A percentile compares a stretch with the other conserved stretches of the same genome.
Evolutionary conservation across 2,329 filamentous ascomycete species (phyloP).

Genomic region (Colletotrichum abscissum): DNA sequence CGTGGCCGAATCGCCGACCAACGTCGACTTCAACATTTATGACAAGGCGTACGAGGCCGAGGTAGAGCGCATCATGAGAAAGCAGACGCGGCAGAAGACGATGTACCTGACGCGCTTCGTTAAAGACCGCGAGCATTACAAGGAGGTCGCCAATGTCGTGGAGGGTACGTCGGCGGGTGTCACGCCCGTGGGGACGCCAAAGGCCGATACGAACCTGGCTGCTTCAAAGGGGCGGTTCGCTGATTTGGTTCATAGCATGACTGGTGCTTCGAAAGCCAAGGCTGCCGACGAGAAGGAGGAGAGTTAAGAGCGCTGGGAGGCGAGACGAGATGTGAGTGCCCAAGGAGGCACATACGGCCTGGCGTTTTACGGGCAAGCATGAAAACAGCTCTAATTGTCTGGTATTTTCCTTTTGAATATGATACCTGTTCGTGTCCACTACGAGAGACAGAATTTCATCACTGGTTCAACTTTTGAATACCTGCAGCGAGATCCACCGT

Average conservation of each 20-base stretch:
- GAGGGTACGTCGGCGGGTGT: conserved; percentile 40
- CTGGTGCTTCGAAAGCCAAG: conserved; percentile 10
- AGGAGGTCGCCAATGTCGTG: conserved; percentile 49
- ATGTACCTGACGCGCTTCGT: conserved; percentile 63
- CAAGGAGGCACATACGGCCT: background rate
- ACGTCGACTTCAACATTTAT: conserved; percentile 88
- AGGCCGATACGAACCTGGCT: conserved; percentile 29
- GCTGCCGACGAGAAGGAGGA: background rate
- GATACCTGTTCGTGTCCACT: conserved; percentile 22
- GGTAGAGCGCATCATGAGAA: conserved; percentile 74
- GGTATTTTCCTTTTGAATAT: conserved; percentile 15
- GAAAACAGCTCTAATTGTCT: too few relatives aligned
- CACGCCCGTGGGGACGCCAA: conserved; percentile 34
- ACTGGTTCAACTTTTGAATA: background rate
- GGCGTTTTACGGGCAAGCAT: conserved; percentile 21
- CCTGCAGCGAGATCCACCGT: background rate
- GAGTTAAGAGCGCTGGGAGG: background rate
- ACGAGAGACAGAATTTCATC: background rate
- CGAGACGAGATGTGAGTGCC: background rate
- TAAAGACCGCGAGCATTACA: conserved; percentile 54
- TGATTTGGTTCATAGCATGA: conserved; percentile 31
- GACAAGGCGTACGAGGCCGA: conserved; percentile 88
- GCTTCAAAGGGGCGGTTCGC: conserved; percentile 30
- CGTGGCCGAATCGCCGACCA: conserved; percentile 86
- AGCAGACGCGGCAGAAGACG: conserved; percentile 52